These are phyloP conservation scores for Amanita exitialis DNA, from an alignment of 768 basidiomycete genomes.

Conservation along the genomic window DNA sequence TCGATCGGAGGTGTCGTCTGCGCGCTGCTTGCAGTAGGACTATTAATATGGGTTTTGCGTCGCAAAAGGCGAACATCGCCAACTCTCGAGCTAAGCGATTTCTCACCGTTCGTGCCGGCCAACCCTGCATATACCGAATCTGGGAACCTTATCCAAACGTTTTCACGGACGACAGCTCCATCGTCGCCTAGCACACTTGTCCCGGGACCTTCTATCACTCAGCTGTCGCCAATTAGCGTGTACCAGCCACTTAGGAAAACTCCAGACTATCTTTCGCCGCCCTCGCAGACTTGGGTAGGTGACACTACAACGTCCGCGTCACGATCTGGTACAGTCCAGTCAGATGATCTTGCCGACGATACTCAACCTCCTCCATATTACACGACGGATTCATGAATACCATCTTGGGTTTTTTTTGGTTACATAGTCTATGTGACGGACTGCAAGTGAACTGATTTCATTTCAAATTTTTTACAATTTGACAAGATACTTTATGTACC, in stretches of 20 bases:
- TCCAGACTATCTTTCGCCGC: not conserved
- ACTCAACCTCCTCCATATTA: not conserved
- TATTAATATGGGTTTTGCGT: not conserved
- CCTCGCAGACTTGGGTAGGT: not conserved
- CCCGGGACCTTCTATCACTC: not conserved
- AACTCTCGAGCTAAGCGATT: not conserved
- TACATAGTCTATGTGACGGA: not conserved
- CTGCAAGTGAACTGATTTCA: not conserved
- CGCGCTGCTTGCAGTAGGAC: not conserved
- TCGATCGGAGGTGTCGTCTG: not conserved
- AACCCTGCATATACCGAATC: not conserved
- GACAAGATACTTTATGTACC: constrained; percentile 6
- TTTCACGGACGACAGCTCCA: not conserved
- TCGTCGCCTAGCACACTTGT: too few relatives aligned
- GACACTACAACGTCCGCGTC: not conserved
- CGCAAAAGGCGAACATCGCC: not conserved
- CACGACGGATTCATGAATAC: too few relatives aligned
- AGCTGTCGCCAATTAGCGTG: not conserved
- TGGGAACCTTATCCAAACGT: not conserved
- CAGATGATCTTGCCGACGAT: not conserved
- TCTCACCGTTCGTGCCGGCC: too few relatives aligned
- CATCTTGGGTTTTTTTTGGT: not conserved
- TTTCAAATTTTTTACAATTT: not conserved
- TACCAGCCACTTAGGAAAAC: not conserved
- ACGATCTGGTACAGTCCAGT: not conserved